phyloP scores from a whole-genome alignment of 305 asterid genomes.

The Nicotiana rustica region DNA sequence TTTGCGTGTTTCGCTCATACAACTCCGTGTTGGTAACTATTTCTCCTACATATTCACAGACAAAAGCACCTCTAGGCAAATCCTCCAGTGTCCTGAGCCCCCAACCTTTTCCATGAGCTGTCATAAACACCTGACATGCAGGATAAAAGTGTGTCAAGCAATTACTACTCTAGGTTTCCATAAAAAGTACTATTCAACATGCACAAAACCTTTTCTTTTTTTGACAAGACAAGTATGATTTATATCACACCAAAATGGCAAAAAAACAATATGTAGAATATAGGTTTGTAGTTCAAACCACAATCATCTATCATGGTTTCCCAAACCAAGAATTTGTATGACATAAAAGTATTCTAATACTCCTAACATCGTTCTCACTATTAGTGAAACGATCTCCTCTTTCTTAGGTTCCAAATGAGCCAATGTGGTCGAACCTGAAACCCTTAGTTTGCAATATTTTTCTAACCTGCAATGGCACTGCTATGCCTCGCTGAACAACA shows the following conservation, averaged over 20 bases:
- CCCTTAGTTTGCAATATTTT: not conserved
- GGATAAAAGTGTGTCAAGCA: constrained; percentile 27
- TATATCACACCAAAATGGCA: constrained; percentile 3
- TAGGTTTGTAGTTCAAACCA: constrained; percentile 2
- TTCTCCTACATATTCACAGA: constrained; percentile 69
- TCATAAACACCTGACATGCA: constrained; percentile 56
- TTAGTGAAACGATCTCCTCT: not conserved
- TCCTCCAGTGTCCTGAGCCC: constrained; percentile 65
- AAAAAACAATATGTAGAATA: not conserved
- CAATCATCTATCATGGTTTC: not conserved
- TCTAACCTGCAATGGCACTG: constrained; percentile 74
- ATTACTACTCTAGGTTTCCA: not conserved
- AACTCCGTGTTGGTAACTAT: constrained; percentile 56
- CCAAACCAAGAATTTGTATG: not conserved
- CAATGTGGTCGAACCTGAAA: not conserved
- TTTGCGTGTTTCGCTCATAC: constrained; percentile 45
- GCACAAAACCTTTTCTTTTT: not conserved
- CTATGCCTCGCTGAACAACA: constrained; percentile 78
- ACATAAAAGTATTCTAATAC: not conserved
- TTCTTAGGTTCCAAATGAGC: not conserved
- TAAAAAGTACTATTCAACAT: not conserved
- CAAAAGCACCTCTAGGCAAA: constrained; percentile 59
- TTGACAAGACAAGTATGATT: not conserved
- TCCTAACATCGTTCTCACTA: not conserved
- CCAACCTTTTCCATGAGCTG: constrained; percentile 62